Evolutionary conservation across 495 filamentous ascomycete genomes (phyloP).

Genomic region (Ascobolus immersus): DNA sequence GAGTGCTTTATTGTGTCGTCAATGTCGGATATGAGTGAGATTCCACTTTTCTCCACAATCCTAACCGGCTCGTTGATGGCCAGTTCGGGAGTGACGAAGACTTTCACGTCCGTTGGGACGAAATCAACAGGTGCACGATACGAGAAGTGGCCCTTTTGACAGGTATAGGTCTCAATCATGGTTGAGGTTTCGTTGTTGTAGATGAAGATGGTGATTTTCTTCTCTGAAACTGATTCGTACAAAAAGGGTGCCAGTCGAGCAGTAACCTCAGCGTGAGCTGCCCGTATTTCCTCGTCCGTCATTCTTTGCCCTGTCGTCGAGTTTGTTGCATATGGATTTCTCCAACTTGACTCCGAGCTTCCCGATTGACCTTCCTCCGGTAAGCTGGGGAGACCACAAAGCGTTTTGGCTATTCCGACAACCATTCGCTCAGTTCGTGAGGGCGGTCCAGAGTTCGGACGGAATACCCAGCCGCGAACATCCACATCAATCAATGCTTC

Average conservation of each 20-base stretch:
- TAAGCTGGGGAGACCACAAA: conserved; percentile 62
- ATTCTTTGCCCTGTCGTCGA: conserved; percentile 23
- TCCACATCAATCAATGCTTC: conserved; percentile 74
- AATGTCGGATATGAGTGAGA: conserved; percentile 91
- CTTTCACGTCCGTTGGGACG: conserved; percentile 63
- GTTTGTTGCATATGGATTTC: conserved; percentile 27
- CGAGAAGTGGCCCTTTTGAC: conserved; percentile 67
- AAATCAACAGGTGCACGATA: conserved; percentile 60
- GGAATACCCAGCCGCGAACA: conserved; percentile 81
- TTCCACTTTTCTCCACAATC: conserved; percentile 43
- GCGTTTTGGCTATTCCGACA: conserved; percentile 52
- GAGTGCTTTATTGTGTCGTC: conserved; percentile 97
- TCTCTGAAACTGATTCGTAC: conserved; percentile 44
- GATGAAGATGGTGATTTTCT: conserved; percentile 73
- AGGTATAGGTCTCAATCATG: conserved; percentile 52
- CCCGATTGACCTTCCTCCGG: conserved; percentile 4
- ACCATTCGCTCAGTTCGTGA: conserved; percentile 63
- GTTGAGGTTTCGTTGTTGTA: conserved; percentile 38
- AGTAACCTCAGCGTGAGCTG: conserved; percentile 70
- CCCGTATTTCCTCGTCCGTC: conserved; percentile 30
- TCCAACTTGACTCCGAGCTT: conserved; percentile 14
- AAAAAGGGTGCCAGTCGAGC: conserved; percentile 69
- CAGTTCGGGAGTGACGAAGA: conserved; percentile 64
- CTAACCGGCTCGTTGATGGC: conserved; percentile 50
- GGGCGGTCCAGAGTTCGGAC: conserved; percentile 63